Evolutionary conservation across 768 basidiomycete genomes (phyloP), one percentile per base, ranked within the genome.

Genomic region (Lactarius psammicola): DNA sequence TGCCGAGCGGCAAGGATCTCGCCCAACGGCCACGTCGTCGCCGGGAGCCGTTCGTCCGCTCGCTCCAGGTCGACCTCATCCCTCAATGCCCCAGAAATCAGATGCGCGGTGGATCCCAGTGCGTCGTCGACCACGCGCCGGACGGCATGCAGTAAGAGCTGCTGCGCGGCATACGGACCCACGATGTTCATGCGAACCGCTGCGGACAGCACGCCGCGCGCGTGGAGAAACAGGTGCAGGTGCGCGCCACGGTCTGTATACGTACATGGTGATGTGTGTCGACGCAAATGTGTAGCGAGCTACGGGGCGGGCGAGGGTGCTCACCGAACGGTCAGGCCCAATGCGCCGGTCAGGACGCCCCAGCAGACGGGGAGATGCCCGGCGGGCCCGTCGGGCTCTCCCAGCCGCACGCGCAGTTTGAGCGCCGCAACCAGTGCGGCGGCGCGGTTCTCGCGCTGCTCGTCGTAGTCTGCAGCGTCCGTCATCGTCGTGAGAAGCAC

Each of bases 21-120:
- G 20, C 95, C 95, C 23, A 99, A 76, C 0, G 96, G 97, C 96
- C 96, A 98, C 18, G 93, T 98, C 71, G 87, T 94, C 42, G 89
- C 88, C 4, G 95, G 94, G 38, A 67, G 55, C 40, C 28, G 65
- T 28, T 68, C 68, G 4, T 62, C 56, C 20, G 42, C 49, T 4
- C 26, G 18, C 51, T 58, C 67, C 28, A 3, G 8, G 0, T 87
- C 89, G 13, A 78, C 72, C 1, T 59, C 72, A 30, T 71, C 55
- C 20, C 62, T 66, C 34, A 70, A 30, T 3, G 57, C 66, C 57
- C 73, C 73, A 20, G 65, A 63, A 11, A 65, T 46, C 18, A 40
- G 28, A 18, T 56, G 46, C 8, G 38, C 49, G 20, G 56, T 61
- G 6, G 42, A 60, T 23, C n/a, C 49, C 0, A 84, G 82, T 5